Base-by-base conservation (phyloP, 73 alveolate species). In the Paramecium caudatum region DNA sequence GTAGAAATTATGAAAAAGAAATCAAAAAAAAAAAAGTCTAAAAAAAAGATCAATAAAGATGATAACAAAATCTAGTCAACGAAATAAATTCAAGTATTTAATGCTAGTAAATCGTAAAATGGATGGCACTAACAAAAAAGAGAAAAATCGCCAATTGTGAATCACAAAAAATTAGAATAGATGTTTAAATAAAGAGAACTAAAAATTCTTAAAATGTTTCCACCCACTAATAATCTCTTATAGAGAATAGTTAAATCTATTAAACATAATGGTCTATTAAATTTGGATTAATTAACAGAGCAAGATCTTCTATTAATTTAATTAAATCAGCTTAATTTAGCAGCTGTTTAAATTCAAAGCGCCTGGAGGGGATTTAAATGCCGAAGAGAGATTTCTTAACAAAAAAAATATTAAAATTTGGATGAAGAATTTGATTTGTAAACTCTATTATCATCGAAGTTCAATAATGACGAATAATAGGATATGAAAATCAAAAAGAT, bases 281-380 rank as follows among this genome's bases (percentile, higher is more conserved):
- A 37, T 55, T 17, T 41, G 4, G 13, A 32, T 17, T 15, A 74
- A 3, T 36, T 74, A 45, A 25, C 62, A 16, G 49, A 41, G 43
- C 27, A 43, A 1, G 88, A 74, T 5, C 16, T 41, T 6, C 4
- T 39, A 74, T 27, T 74, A 21, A 21, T 74, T 5, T 27, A 37
- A 41, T 74, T 27, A 41, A 23, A 41, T 21, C 43, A 27, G 9
- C 16, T 74, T 21, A 13, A 74, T 7, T 33, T 27, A 0, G 88
- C 88, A 10, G 88, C 88, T 8, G 43, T 68, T 0, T 39, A 27
- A 8, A 43, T 74, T 6, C 43, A 74, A 74, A 74, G 47, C 15
- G 69, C 43, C 5, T 74, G 88, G 88, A 74, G 88, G 43, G 88
- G 88, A 9, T 74, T 4, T 45, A 41, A 3, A 19, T 37, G 16